Evolutionary conservation across 805 yeast genomes (phyloP), one percentile per base, ranked within the genome.

Genomic region (Wickerhamiella australiensis): DNA sequence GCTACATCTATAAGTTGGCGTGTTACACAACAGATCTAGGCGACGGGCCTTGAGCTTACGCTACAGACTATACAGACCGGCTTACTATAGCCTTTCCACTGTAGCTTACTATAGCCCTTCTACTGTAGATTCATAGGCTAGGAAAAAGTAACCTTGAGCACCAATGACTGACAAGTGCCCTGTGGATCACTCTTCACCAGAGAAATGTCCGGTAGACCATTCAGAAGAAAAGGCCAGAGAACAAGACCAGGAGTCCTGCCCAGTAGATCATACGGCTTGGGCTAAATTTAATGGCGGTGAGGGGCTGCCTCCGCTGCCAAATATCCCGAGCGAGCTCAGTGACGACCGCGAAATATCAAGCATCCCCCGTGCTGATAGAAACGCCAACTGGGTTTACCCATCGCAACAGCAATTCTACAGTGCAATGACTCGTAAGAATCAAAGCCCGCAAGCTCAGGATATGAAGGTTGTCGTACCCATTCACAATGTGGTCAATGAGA

Each of bases 381-480:
- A 65, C 15, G 71, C 71, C 13, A 83, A 88, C 67, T 90, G 98
- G 98, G 74, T 90, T 1, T 90, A 90, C 62, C 98, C 98, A 7
- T 85, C 95, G 3, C 94, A 90, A 63, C 84, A 85, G 62, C 96
- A 90, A 69, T 90, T 90, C 61, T 90, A 71, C 64, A 92, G 86
- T 52, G 96, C 96, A 8, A 92, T 90, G 97, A 71, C 77, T 57
- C 76, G 97, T 45, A 90, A 90, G 61, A 76, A 85, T 51, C 85
- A 95, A 87, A 73, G 79, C 47, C 96, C 97, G 1, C 68, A 77
- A 9, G 82, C 82, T 0, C 64, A 67, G 6, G 96, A 88, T 61
- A 90, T 90, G 98, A 70, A 77, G 54, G 77, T 90, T 0, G 85
- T 90, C 15, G 95, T 90, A 3, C 97, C 97, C 0, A 82, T 90